Evolutionary conservation across 169 alveolate genomes (phyloP).

Genomic region (Plasmodium malariae): DNA sequence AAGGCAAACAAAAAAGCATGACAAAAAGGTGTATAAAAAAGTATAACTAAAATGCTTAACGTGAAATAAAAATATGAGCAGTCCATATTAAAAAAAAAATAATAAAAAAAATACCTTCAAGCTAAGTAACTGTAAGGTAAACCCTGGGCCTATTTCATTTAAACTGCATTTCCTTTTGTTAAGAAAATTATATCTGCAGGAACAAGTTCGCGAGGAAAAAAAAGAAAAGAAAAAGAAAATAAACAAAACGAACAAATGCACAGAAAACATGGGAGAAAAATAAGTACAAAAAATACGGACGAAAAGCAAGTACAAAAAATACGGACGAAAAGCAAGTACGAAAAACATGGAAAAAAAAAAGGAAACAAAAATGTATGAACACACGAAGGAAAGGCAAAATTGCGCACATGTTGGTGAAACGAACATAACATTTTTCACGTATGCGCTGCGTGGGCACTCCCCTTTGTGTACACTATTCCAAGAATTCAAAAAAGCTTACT

Average conservation of each 20-base stretch:
- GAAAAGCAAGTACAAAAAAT: background rate
- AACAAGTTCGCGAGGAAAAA: background rate
- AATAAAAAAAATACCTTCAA: conserved; percentile 91
- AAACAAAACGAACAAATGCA: background rate
- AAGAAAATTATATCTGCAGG: conserved; percentile 83
- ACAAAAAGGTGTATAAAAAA: conserved; percentile 7
- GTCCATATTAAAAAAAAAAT: background rate
- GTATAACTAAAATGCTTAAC: background rate
- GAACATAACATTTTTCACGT: too few relatives aligned
- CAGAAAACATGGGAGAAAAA: background rate
- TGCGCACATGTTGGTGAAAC: too few relatives aligned
- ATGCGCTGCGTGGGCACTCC: too few relatives aligned
- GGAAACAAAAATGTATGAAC: background rate
- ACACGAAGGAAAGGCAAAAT: too few relatives aligned
- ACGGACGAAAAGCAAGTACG: background rate
- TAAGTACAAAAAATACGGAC: too few relatives aligned
- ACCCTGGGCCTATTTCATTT: conserved; percentile 99
- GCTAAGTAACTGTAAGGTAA: conserved; percentile 95
- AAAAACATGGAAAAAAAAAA: conserved; percentile 77
- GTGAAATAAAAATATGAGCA: background rate
- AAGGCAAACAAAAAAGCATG: background rate
- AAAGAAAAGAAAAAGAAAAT: background rate
- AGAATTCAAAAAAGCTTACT: conserved; percentile 90
- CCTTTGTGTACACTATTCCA: too few relatives aligned
- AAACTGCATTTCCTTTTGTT: conserved; percentile 91